Base-by-base conservation (phyloP, 192 early-diverging fungal species). In the Coemansia sp. region DNA sequence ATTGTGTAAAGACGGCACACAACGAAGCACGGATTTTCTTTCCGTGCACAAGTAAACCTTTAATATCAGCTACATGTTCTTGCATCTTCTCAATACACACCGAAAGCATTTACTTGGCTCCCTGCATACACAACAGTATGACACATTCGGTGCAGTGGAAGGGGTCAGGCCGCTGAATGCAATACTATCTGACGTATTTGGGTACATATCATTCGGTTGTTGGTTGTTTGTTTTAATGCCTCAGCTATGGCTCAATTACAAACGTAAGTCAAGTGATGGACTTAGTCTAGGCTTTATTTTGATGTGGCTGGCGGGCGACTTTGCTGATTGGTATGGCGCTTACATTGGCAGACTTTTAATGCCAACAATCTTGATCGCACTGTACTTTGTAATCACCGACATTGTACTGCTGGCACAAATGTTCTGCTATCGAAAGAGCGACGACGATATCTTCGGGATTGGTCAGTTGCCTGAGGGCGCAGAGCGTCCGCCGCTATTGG, bases 371-470 rank as follows among this genome's bases (percentile, higher is more conserved):
- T 60, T 88, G 18, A 82, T 93, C 18, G 85, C 86, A 21, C 59
- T 90, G 47, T 93, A 89, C 73, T 93, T 89, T 74, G 85, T 89
- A 6, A 60, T 89, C 28, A 85, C 88, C 6, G 91, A 93, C 67
- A 79, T 89, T 28, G 66, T 83, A 1, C 72, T 91, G 25, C 82
- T 93, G 28, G 74, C 71, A 50, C 91, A 93, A 60, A 85, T 86
- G 57, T 78, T 85, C 28, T 84, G 85, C 58, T 90, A 90, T 62
- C 79, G 74, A 64, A 82, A 78, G 56, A 62, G 67, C 61, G 72
- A 75, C 50, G 71, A 71, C 8, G 64, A 71, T 26, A 65, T 68
- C 3, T 78, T 78, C 60, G 76, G 76, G 1, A 54, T 38, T 5
- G 52, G 58, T 14, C 81, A 73, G 67, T 60, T 73, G 60, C 74